Conservation (phyloP, 768 basidiomycete species). For the Calocybe cyanea region DNA sequence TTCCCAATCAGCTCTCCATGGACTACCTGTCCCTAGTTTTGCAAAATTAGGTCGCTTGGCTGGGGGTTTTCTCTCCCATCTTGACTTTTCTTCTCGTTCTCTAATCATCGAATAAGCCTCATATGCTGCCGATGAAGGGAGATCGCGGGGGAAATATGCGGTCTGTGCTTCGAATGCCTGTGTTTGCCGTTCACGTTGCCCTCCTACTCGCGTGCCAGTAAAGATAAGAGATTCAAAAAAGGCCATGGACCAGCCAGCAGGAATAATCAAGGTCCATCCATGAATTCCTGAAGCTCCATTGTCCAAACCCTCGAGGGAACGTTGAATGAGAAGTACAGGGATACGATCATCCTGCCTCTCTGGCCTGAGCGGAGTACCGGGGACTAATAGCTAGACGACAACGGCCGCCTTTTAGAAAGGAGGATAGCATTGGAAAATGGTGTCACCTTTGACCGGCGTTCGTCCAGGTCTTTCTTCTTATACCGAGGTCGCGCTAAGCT, state of each 20-base stretch:
- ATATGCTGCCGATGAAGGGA: conserved; percentile 56
- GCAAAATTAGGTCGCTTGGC: conserved; percentile 79
- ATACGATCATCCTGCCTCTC: conserved; percentile 76
- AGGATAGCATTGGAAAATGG: neutral
- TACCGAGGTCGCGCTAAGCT: conserved; percentile 58
- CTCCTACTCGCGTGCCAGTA: conserved; percentile 82
- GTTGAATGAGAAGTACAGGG: conserved; percentile 81
- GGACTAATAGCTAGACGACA: conserved; percentile 58
- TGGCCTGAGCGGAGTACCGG: conserved; percentile 69
- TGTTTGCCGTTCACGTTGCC: conserved; percentile 76
- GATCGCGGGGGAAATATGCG: conserved; percentile 80
- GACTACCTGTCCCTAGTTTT: conserved; percentile 60
- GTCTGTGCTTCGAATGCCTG: conserved; percentile 81
- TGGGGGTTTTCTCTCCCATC: conserved; percentile 80
- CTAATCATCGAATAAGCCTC: conserved; percentile 41
- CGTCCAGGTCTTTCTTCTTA: conserved; percentile 83
- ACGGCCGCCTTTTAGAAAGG: conserved; percentile 1
- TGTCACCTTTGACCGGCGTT: conserved; percentile 69
- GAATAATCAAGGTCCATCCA: conserved; percentile 87
- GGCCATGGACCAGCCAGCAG: conserved; percentile 88
- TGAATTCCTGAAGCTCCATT: conserved; percentile 48
- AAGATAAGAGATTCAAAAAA: conserved; percentile 80
- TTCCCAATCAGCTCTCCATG: conserved; percentile 78
- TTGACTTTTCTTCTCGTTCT: conserved; percentile 49
- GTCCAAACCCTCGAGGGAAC: conserved; percentile 48